Base-by-base conservation (phyloP, 352 stramenopile species). In the Plasmopara viticola region DNA sequence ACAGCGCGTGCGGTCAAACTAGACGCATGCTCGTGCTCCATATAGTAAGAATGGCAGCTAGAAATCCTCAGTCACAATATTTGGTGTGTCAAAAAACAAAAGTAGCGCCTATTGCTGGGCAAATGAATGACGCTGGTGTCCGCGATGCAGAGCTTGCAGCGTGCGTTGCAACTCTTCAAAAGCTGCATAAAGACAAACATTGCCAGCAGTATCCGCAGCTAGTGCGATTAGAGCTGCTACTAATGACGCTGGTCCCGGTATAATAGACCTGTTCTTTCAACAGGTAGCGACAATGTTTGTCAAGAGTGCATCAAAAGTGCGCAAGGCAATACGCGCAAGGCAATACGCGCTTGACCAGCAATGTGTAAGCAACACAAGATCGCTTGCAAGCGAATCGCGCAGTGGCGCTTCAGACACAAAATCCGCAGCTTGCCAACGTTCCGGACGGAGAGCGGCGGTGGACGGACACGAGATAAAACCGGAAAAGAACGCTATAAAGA, bases 341-440 rank as follows among this genome's bases (percentile, higher is more conserved):
- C 60, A 84, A 31, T 84, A 84, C 48, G 80, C 77, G 30, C 70
- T 85, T 31, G 81, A 91, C 60, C 69, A 82, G n/a, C n/a, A n/a
- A n/a, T n/a, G n/a, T n/a, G n/a, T n/a, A n/a, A 88, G 89, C 60
- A 89, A 87, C 55, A 90, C 82, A 14, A 75, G 75, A 65, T 60
- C 90, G 45, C 77, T 78, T n/a, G 72, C 74, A 72, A 89, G 50
- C 64, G 78, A 6, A 49, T 90, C 28, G 71, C 76, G 28, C 58
- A n/a, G 63, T 66, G 29, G 69, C 62, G 25, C 61, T 90, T 17
- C 84, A 78, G n/a, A n/a, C 62, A 10, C 60, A 72, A 28, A 83
- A 86, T 39, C 75, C 77, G n/a, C 56, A 78, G 47, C 55, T 88
- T 8, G 66, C 78, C 7, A 67, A 84, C 18, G 75, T 91, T 0